Conservation (phyloP, 2,329 filamentous ascomycete genomes). For the Dactylellina haptotyla region DNA sequence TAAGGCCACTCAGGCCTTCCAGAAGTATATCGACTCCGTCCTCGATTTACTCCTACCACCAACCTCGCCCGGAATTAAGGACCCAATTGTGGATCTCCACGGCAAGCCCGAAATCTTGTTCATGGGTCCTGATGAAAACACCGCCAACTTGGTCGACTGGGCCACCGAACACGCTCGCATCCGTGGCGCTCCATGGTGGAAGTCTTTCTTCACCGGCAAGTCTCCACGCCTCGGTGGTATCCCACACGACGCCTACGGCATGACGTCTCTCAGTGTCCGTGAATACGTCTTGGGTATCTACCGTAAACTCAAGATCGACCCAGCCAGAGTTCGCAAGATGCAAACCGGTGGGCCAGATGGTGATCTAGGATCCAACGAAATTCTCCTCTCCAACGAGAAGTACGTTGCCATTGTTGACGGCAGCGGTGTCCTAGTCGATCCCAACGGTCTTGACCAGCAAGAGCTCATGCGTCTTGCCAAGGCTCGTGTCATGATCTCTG, state of each 20-base stretch:
- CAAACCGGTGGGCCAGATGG: slow-evolving; percentile 98
- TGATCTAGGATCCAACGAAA: slow-evolving; percentile 97
- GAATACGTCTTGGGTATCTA: slow-evolving; percentile 98
- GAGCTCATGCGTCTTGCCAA: slow-evolving; percentile 87
- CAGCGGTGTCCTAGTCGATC: slow-evolving; percentile 91
- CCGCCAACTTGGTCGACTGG: slow-evolving; percentile 95
- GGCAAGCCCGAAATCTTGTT: slow-evolving; percentile 97
- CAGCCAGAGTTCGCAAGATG: slow-evolving; percentile 85
- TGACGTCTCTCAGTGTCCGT: slow-evolving; percentile 96
- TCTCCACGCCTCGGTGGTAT: slow-evolving; percentile 95
- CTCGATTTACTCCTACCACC: slow-evolving; percentile 91
- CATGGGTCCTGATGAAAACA: slow-evolving; percentile 99
- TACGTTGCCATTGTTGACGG: slow-evolving; percentile 97
- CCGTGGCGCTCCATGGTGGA: slow-evolving; percentile 97
- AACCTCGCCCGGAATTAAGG: slow-evolving; percentile 95
- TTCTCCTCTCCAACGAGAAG: slow-evolving; percentile 92
- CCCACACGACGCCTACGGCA: slow-evolving; percentile 93
- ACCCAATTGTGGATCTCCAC: slow-evolving; percentile 94
- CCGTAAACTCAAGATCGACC: slow-evolving; percentile 90
- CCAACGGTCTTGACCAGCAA: slow-evolving; percentile 82
- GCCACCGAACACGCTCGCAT: slow-evolving; percentile 92
- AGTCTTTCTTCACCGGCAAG: slow-evolving; percentile 99
- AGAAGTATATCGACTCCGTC: slow-evolving; percentile 99
- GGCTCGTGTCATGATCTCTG: slow-evolving; percentile 84
- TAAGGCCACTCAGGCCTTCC: slow-evolving; percentile 89